phyloP scores from a whole-genome alignment of 768 basidiomycete genomes.

The Bullera alba region DNA sequence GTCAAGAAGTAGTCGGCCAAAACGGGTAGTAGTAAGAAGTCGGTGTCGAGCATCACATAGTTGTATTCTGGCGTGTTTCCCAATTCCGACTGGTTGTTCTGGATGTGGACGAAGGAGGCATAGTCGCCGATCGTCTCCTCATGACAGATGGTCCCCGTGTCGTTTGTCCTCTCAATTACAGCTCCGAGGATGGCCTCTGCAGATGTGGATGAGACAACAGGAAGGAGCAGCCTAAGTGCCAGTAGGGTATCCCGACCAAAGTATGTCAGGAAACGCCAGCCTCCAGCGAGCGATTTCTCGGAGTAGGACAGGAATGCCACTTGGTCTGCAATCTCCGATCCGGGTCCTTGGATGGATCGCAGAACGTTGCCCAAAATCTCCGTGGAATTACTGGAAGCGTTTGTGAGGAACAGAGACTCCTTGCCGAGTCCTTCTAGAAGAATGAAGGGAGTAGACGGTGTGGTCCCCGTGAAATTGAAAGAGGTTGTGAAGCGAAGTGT shows the following conservation, averaged over 20 bases:
- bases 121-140: slow-evolving; percentile 49
- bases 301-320: slow-evolving; percentile 49
- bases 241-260: slow-evolving; percentile 49
- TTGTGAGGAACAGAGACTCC: slow-evolving; percentile 43
- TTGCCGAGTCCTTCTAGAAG: slow-evolving; percentile 44
- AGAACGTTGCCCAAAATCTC: slow-evolving; percentile 40
- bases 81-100: slow-evolving; percentile 46
- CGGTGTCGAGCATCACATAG: slow-evolving; percentile 50
- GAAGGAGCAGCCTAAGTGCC: slow-evolving; percentile 49
- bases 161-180: slow-evolving; percentile 50
- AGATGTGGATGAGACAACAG: slow-evolving; percentile 47
- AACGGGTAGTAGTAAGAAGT: slow-evolving; percentile 49
- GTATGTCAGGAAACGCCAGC: slow-evolving; percentile 51
- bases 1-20: slow-evolving; percentile 51
- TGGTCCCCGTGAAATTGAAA: slow-evolving; percentile 49
- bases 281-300: slow-evolving; percentile 50
- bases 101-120: slow-evolving; percentile 49
- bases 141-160: slow-evolving; percentile 50
- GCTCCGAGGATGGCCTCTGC: slow-evolving; percentile 51
- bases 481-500: slow-evolving; percentile 38
- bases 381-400: slow-evolving; percentile 26
- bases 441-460: slow-evolving; percentile 21
- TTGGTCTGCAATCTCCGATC: slow-evolving; percentile 34
- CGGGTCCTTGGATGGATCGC: slow-evolving; percentile 36
- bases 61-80: slow-evolving; percentile 48